Base-by-base conservation (phyloP, 169 alveolate species). In the Babesia sp. region DNA sequence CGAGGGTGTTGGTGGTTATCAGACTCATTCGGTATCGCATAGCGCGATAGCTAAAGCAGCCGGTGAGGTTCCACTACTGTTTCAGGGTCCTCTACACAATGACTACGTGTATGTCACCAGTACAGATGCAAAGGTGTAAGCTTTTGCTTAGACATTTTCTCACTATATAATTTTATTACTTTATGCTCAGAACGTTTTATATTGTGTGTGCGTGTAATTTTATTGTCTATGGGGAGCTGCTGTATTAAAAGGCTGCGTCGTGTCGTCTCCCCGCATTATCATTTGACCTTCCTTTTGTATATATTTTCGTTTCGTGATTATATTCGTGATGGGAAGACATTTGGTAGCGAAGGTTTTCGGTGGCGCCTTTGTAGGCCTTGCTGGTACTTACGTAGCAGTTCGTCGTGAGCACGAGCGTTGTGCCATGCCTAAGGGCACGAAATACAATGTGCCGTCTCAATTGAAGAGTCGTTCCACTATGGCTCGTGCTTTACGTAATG, bases 401-500 rank as follows among this genome's bases (percentile, higher is more conserved):
- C 76, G 77, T 18, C 46, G 75, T 20, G 89, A 81, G 64, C 89
- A 81, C 37, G 84, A 76, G 48, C 83, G 83, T 45, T 80, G 88
- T 33, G 72, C 88, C 55, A 83, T 88, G 41, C 90, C 86, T n/a
- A 80, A 76, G 24, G 89, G 83, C 44, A 83, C 85, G 18, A 70
- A 48, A n/a, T 88, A 84, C 66, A 83, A 57, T 48, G 85, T 81
- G 26, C 85, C 85, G 9, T 56, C 63, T 12, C 45, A 77, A 4
- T 41, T 84, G 42, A 58, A 36, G 24, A 80, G 54, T 16, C 64
- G 96, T 29, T 59, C 80, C 24, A 85, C 70, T 41, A 92, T 84
- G 91, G 36, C 92, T 29, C 79, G 73, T 28, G 71, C 55, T 12
- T 34, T 93, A 59, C 91, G 91, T 50, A 63, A 56, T 22, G 79